phyloP scores from a whole-genome alignment of 2,329 filamentous ascomycete genomes.

The Lecanicillium sp. region DNA sequence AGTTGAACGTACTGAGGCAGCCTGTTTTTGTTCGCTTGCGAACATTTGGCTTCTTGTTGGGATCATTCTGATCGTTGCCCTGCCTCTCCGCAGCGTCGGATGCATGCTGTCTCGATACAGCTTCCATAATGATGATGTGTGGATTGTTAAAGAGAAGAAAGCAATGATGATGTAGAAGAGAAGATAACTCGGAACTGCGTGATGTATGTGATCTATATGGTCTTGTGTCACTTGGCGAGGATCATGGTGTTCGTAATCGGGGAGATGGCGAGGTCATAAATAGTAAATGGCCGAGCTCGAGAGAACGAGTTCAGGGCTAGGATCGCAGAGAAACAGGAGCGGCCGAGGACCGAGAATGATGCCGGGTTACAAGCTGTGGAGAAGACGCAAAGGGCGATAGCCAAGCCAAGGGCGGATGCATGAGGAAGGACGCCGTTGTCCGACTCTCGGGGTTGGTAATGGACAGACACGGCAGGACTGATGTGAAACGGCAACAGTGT shows the following conservation, averaged over 20 bases:
- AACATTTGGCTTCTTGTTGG: conserved; percentile 41
- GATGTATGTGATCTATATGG: conserved; percentile 3
- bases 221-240: conserved; percentile 8
- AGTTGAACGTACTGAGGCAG: conserved; percentile 65
- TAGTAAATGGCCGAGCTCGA: neutral
- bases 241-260: conserved; percentile 5
- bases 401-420: conserved; percentile 9
- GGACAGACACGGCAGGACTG: conserved; percentile 8
- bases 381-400: neutral
- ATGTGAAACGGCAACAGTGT: conserved; percentile 13
- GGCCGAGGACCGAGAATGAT: neutral
- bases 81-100: conserved; percentile 22
- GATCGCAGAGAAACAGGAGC: neutral
- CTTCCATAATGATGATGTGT: neutral
- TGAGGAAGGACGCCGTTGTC: conserved; percentile 9
- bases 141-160: neutral
- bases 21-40: conserved; percentile 85
- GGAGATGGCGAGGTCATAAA: neutral
- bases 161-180: neutral
- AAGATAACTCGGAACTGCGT: neutral
- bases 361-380: neutral
- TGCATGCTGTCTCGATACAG: neutral
- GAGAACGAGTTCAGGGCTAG: neutral
- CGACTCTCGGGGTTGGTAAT: conserved; percentile 5
- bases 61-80: conserved; percentile 34